A percentile compares a stretch with the other conserved stretches of the same genome.
Evolutionary conservation across 495 filamentous ascomycete genomes (phyloP).

Genomic region (Immersiella caudata): DNA sequence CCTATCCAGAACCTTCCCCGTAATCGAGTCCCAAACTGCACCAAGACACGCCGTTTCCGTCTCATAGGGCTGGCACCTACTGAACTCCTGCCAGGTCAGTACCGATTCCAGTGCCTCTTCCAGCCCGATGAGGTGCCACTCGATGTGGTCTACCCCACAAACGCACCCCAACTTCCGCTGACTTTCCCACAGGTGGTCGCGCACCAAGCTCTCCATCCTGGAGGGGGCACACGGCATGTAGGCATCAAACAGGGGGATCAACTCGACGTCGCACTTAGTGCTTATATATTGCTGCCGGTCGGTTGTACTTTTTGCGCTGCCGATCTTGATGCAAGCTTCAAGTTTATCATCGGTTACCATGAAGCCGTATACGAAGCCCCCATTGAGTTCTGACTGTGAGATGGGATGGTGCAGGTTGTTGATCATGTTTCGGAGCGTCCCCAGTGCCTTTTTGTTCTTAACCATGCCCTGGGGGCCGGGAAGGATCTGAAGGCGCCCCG

Average conservation of each 20-base stretch:
- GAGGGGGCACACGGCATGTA: neutral
- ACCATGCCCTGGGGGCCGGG: neutral
- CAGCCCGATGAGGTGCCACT: neutral
- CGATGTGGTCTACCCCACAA: constrained; percentile 4
- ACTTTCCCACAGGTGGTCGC: constrained; percentile 7
- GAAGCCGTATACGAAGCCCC: constrained; percentile 2
- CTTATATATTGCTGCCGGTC: constrained; percentile 5
- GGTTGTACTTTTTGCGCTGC: neutral
- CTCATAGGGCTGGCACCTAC: constrained; percentile 3
- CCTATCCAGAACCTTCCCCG: constrained; percentile 3
- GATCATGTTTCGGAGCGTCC: constrained; percentile 4
- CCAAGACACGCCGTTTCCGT: constrained; percentile 3
- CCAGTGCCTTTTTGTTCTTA: neutral
- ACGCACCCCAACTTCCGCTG: constrained; percentile 2
- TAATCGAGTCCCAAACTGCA: constrained; percentile 7
- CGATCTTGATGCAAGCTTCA: neutral
- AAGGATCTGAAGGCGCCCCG: neutral
- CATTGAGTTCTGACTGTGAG: neutral
- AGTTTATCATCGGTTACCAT: neutral
- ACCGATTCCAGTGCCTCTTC: neutral
- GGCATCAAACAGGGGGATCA: constrained; percentile 3
- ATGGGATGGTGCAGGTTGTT: constrained; percentile 1
- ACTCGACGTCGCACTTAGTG: neutral
- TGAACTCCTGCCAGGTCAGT: constrained; percentile 6
- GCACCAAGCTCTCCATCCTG: constrained; percentile 9